These are phyloP conservation scores for Aegilops speltoides DNA, from an alignment of 176 grass and related monocot species.

Conservation along the genomic window DNA sequence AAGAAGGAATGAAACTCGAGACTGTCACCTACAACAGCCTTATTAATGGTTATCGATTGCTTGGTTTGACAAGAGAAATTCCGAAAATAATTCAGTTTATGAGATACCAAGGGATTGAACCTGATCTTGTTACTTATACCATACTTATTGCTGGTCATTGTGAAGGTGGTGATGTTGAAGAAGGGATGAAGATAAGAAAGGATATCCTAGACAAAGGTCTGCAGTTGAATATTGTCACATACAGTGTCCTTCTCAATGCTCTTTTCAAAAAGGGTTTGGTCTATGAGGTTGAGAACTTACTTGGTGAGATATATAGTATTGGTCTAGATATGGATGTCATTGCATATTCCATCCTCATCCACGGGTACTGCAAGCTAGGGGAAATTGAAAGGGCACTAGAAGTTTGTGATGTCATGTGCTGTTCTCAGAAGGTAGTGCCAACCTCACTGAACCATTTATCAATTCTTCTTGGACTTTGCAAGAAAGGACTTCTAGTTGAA, in stretches of 20 bases:
- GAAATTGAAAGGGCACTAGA: slow-evolving; percentile 79
- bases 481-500: slow-evolving; percentile 65
- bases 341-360: slow-evolving; percentile 91
- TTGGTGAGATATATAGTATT: slow-evolving; percentile 66
- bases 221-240: slow-evolving; percentile 89
- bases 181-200: slow-evolving; percentile 74
- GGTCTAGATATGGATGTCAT: slow-evolving; percentile 84
- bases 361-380: slow-evolving; percentile 76
- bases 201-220: slow-evolving; percentile 66
- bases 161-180: slow-evolving; percentile 74
- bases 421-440: slow-evolving; percentile 52
- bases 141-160: slow-evolving; percentile 75
- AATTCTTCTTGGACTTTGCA: slow-evolving; percentile 78
- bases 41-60: slow-evolving; percentile 71
- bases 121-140: slow-evolving; percentile 83
- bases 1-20: slow-evolving; percentile 58
- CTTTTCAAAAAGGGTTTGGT: slow-evolving; percentile 69
- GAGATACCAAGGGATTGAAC: slow-evolving; percentile 64
- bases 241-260: slow-evolving; percentile 76
- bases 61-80: slow-evolving; percentile 61
- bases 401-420: slow-evolving; percentile 67
- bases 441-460: slow-evolving; percentile 60
- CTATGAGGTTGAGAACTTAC: slow-evolving; percentile 74
- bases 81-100: slow-evolving; percentile 66
- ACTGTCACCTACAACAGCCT: slow-evolving; percentile 76